Base-by-base conservation (phyloP, 1,139 yeast species). In the Scheffersomyces titani region DNA sequence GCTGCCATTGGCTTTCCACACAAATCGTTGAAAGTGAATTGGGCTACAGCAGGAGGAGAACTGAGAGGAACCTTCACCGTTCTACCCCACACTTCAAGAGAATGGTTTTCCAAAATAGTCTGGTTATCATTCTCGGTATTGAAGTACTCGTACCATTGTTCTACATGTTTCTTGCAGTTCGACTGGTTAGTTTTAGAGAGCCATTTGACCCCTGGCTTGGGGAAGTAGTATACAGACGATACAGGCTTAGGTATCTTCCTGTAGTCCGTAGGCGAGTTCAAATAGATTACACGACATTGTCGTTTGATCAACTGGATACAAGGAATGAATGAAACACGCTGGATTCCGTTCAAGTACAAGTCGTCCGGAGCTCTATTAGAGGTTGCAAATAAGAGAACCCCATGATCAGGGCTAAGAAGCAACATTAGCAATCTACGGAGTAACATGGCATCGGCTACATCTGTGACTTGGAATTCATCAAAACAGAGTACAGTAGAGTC, bases 381-480 rank as follows among this genome's bases (percentile, higher is more conserved):
- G 0, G 99, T 94, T 47, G 97, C 94, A 76, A 94, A 93, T 16
- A 96, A 75, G 2, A 93, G 87, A 24, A 92, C 88, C 0, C 98
- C 98, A 67, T 88, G 89, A 50, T 86, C 82, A 0, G 88, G 85
- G 45, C 86, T 79, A 53, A 86, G 72, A 53, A 94, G 71, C 51
- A 86, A 76, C 69, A 87, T 83, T 53, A 92, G 70, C 49, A 93
- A 75, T 54, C 97, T 80, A 60, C 99, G 83, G 52, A 94, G 78
- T 49, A 94, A 80, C 99, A 94, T 94, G 2, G 99, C 99, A 73
- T 94, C 99, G 0, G 98, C 99, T 45, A 94, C 98, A 71, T 94
- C 99, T 0, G 97, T 91, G 50, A 94, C 98, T 71, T 90, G 96
- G 68, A 93, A 92, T 74, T 94, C 99, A 73, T 94, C 99, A 71